Evolutionary conservation across 805 yeast genomes (phyloP).

Genomic region (Pichia phayaonensis): DNA sequence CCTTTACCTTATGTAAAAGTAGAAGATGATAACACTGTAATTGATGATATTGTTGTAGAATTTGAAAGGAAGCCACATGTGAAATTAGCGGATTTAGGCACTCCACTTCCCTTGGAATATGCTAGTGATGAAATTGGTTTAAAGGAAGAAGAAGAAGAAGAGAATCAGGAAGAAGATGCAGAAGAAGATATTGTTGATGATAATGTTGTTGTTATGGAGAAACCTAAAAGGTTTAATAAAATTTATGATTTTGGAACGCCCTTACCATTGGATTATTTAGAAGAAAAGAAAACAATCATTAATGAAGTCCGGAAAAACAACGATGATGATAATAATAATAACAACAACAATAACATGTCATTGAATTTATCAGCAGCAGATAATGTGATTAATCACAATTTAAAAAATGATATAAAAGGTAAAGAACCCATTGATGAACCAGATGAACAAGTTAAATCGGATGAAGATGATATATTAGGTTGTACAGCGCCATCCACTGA

Average conservation of each 20-base stretch:
- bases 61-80: neutral
- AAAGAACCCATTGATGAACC: neutral
- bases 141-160: neutral
- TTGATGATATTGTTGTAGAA: neutral
- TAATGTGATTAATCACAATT: neutral
- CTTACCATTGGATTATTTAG: neutral
- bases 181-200: neutral
- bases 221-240: neutral
- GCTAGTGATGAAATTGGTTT: neutral
- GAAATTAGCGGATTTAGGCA: neutral
- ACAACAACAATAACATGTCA: neutral
- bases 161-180: neutral
- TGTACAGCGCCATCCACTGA: neutral
- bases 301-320: neutral
- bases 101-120: slow-evolving; percentile 4
- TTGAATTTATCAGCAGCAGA: neutral
- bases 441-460: neutral
- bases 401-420: neutral
- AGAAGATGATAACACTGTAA: neutral
- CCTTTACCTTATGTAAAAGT: slow-evolving; percentile 17
- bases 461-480: neutral
- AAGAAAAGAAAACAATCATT: neutral
- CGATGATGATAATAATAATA: neutral
- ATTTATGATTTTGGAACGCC: slow-evolving; percentile 6
- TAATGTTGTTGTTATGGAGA: neutral